Evolutionary conservation across 768 basidiomycete species (phyloP), one percentile per base, ranked within the genome.

Genomic region (Kwoniella heveanensis): DNA sequence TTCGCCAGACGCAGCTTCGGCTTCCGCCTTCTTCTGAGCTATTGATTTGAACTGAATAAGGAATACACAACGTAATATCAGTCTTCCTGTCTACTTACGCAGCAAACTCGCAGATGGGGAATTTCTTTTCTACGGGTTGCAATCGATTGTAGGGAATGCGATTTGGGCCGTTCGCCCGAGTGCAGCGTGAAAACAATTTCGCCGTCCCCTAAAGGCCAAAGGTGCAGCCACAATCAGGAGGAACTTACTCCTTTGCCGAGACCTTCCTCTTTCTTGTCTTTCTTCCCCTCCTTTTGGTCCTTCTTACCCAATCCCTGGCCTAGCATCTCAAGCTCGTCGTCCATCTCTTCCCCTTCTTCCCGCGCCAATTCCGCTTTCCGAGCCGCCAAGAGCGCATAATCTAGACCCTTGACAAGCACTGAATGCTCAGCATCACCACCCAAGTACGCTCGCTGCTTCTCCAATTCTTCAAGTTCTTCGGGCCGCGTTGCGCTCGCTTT

Each of bases 341-440:
- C 94, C 26, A 93, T 86, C 1, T 86, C 84, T 13, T 90, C 90
- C 64, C 95, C 91, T 51, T 88, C 65, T 62, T 78, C 87, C 3
- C 83, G 82, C 15, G 73, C 79, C 10, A 80, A 62, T 39, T 88
- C 86, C 2, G 88, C 88, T 79, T 88, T 92, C 67, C 89, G 87
- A 69, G 91, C 90, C 72, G 91, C 89, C 17, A 96, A 83, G 7
- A 96, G 85, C 0, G 91, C 88, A 68, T 88, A 84, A 75, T 97
- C 94, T 50, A 97, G 86, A 63, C 81, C 81, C 74, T 92, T 95
- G 46, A 93, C 90, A 12, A 93, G 85, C 60, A 93, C 85, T 12
- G 90, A 87, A 76, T 94, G 92, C 62, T 89, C 85, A 46, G 87
- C 86, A 77, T 95, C 91, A 37, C 91, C 90, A 19, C 91, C 91